These are phyloP conservation scores for Dictyostelium gargantuum DNA, from an alignment of 208 protist species.

Conservation along the genomic window DNA sequence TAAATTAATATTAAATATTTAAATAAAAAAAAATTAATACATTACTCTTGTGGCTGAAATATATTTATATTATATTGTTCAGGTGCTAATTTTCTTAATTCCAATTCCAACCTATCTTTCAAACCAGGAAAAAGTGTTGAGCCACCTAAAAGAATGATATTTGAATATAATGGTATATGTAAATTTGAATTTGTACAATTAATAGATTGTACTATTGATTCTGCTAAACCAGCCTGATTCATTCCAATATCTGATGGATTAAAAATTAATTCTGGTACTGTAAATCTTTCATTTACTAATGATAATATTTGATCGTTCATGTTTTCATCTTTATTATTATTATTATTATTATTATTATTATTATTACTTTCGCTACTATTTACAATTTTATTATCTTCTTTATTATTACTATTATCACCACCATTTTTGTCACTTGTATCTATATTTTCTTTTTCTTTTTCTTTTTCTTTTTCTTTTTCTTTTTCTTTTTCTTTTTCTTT, in stretches of 20 bases:
- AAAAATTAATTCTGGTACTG: conserved; percentile 79
- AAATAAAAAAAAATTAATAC: too few relatives aligned
- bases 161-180: conserved; percentile 72
- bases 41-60: conserved; percentile 38
- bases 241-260: conserved; percentile 73
- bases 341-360: not conserved
- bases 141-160: conserved; percentile 77
- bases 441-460: not conserved
- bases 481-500: too few relatives aligned
- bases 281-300: conserved; percentile 73
- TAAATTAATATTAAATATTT: not conserved
- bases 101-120: conserved; percentile 60
- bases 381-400: not conserved
- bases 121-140: conserved; percentile 67
- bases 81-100: conserved; percentile 21
- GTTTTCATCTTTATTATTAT: not conserved
- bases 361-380: not conserved
- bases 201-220: conserved; percentile 76
- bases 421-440: not conserved
- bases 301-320: not conserved
- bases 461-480: not conserved
- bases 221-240: conserved; percentile 77
- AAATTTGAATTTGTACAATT: conserved; percentile 62
- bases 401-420: conserved; percentile 10
- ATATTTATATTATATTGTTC: conserved; percentile 19